These are phyloP conservation scores for Viola odorata DNA, from an alignment of 345 rosid species.

Conservation along the genomic window DNA sequence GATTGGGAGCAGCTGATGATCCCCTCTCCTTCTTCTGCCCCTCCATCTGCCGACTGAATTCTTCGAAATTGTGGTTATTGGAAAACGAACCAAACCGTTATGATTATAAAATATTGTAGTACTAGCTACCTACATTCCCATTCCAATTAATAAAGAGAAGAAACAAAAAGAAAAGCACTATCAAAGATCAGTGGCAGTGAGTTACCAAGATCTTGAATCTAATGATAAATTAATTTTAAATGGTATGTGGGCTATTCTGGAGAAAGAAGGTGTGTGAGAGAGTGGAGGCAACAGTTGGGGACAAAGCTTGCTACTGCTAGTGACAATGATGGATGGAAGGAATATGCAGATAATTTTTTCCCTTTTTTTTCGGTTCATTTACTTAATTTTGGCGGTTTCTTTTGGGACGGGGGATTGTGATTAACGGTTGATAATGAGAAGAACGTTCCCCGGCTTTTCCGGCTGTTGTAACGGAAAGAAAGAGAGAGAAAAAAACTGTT, in stretches of 20 bases:
- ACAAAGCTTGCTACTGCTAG: too few relatives aligned
- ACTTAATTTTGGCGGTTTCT: not conserved
- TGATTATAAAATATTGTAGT: too few relatives aligned
- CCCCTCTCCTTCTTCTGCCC: slow-evolving; percentile 3
- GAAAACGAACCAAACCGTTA: not conserved
- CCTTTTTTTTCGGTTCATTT: not conserved
- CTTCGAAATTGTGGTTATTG: not conserved
- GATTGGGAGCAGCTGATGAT: not conserved
- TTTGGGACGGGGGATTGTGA: not conserved
- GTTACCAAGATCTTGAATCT: not conserved
- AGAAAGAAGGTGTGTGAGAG: not conserved
- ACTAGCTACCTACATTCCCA: too few relatives aligned
- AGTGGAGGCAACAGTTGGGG: not conserved
- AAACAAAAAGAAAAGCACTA: not conserved
- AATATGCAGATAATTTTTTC: too few relatives aligned
- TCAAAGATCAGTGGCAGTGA: not conserved
- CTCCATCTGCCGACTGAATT: slow-evolving; percentile 13
- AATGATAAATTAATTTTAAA: too few relatives aligned
- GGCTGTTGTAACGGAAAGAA: not conserved
- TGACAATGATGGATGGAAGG: not conserved
- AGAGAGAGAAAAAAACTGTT: slow-evolving; percentile 16
- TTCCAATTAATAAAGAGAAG: not conserved
- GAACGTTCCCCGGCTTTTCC: slow-evolving; percentile 20
- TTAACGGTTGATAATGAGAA: slow-evolving; percentile 4
- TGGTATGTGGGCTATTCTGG: not conserved